Evolutionary conservation across 2,329 filamentous ascomycete genomes (phyloP), one percentile per base, ranked within the genome.

Genomic region (Colletotrichum musicola): DNA sequence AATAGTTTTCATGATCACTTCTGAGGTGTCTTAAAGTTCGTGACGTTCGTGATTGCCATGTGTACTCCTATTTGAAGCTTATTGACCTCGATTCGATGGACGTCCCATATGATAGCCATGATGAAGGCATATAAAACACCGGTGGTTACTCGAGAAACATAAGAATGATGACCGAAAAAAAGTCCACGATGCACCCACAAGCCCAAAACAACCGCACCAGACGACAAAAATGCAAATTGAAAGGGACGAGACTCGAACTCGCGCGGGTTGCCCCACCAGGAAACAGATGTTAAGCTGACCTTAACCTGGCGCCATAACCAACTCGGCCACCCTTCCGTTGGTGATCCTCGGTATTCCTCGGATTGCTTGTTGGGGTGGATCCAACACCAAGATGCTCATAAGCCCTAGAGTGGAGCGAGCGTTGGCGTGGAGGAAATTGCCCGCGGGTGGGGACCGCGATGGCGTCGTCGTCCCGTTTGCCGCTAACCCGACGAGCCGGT

Each of bases 251-350:
- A 68, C 61, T 68, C 61, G 65, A 68, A 68, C 65, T 68, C 65
- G 65, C 65, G 65, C 65, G 65, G 65, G 65, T 68, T 68, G 65
- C 65, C 65, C 65, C 65, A 68, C 65, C 65, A 68, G 61, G 65
- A 68, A 68, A 60, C 49, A 68, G 61, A 68, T 68, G 65, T 64
- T 68, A 68, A 60, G 65, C 49, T 68, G 55, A 68, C 65, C 65
- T 68, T 68, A 68, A 68, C 65, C 65, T 68, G 65, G 65, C 65
- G 65, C 65, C 65, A 68, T 68, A 68, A 68, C 65, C 65, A 68
- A 68, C 65, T 68, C 65, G 65, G 65, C 65, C 65, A 68, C 65
- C 65, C 65, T 68, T 64, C 65, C 65, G 42, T 30, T 7, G n/a
- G 4, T 20, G 49, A 68, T 60, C 47, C 12, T 44, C n/a, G 18